Evolutionary conservation across 23 red algal species (phyloP), one percentile per base, ranked within the genome.

Genomic region (Chondrus crispus): DNA sequence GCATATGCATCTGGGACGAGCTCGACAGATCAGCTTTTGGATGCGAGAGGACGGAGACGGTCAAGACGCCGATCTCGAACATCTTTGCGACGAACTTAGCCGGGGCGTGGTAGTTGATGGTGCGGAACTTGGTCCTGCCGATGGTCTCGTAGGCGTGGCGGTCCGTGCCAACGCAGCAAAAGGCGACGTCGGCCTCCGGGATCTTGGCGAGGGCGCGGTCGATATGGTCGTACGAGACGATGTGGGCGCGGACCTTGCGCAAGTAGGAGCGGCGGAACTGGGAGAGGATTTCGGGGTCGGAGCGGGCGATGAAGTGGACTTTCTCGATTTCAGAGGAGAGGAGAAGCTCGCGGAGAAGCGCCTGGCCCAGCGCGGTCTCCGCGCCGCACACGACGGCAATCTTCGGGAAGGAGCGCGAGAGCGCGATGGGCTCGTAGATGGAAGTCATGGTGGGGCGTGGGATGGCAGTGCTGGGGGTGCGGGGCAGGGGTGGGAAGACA

Each of bases 1-100:
- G 32, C 19, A 50, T 57, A 72, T 78, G 80, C 28, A 90, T 80
- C 16, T 90, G 71, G 30, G 43, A 68, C 45, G 36, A 80, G 46
- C 87, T 90, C 2, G 46, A 8, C 14, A 20, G 19, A 46, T 90
- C 87, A 29, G 87, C 71, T n/a, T 90, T 90, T 13, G 73, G 5
- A 22, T 90, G 87, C 4, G 87, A 90, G 51, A 90, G 33, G 30
- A 90, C n/a, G 12, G 87, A 42, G 13, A 90, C 19, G 54, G 78
- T 53, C n/a, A 90, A 51, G 3, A 90, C 87, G 20, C 87, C 87
- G 4, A 90, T 47, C 46, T 90, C 87, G 48, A 90, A 90, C 87
- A 90, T 90, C 71, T 68, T 62, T 5, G 50, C 28, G 46, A 90
- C 73, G 32, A 90, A 90, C 13, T 68, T 69, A 52, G 30, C 42